A percentile compares a stretch with the other conserved stretches of the same genome.
phyloP scores from a whole-genome alignment of 805 yeast species.

The Lipomyces starkeyi region DNA sequence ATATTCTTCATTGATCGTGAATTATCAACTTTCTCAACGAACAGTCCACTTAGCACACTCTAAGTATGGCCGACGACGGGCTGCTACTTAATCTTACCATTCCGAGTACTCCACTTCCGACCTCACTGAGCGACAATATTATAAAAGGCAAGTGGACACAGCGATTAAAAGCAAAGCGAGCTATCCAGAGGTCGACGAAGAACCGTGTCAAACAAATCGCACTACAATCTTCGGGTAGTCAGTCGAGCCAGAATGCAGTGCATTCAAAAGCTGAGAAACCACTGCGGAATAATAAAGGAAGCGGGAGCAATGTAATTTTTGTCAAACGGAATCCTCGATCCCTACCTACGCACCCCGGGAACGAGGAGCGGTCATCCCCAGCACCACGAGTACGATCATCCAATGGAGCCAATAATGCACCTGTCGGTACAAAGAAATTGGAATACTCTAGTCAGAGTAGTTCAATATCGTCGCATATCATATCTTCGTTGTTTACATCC shows the following conservation, averaged over 20 bases:
- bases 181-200: slow-evolving; percentile 30
- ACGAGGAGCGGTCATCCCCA: neutral
- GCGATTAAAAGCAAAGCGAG: slow-evolving; percentile 64
- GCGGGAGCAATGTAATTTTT: slow-evolving; percentile 27
- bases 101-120: slow-evolving; percentile 44
- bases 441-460: neutral
- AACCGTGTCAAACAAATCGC: neutral
- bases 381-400: neutral
- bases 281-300: slow-evolving; percentile 13
- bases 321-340: slow-evolving; percentile 12
- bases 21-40: neutral
- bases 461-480: slow-evolving; percentile 18
- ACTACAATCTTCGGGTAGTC: neutral
- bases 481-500: slow-evolving; percentile 84
- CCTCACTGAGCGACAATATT: slow-evolving; percentile 39
- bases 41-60: neutral
- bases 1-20: no score
- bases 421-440: neutral
- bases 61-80: slow-evolving; percentile 63
- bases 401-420: neutral
- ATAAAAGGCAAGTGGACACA: slow-evolving; percentile 86
- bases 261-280: neutral
- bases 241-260: slow-evolving; percentile 9
- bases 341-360: neutral
- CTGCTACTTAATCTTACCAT: slow-evolving; percentile 74